Base-by-base conservation (phyloP, 257 asterid species). In the Hygrophila difformis region DNA sequence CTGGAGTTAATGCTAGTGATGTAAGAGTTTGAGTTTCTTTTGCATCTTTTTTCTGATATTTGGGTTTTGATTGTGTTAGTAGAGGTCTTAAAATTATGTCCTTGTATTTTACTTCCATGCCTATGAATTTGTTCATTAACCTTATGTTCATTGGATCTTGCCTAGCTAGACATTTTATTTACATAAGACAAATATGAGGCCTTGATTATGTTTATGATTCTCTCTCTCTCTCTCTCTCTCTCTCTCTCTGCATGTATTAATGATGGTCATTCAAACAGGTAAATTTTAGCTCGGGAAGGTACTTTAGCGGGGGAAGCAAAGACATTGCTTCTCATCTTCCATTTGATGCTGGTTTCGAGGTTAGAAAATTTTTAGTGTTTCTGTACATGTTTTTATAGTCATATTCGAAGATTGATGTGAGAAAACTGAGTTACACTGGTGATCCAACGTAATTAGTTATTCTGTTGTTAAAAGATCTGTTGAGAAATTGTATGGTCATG, bases 1-100 rank as follows among this genome's bases (percentile, higher is more conserved):
- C 98, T 38, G 98, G 98, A 66, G 98, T 89, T 39, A 85, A 89
- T 67, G 98, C 98, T 41, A 89, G 94, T 73, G 98, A 89, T 67
- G 98, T 85, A 77, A 79, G 94, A 75, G n/a, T n/a, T n/a, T n/a
- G n/a, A n/a, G n/a, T n/a, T n/a, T n/a, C n/a, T n/a, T n/a, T n/a
- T n/a, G n/a, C n/a, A n/a, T n/a, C n/a, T n/a, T 63, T 57, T 61
- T 52, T 46, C 39, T 21, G 39, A 61, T 47, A 36, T 23, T 5
- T 43, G 13, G 21, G 8, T 39, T 56, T 39, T 50, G 35, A 47
- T 49, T 54, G 19, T 41, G 56, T 20, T 44, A 37, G 31, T 20
- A 11, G 15, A 47, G 28, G 15, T 19, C 18, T 52, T 48, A 17
- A 31, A 0, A 11, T 16, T 48, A 36, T 26, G 18, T 43, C 1